Percentiles rank a stretch among this genome's conserved stretches.
Conservation (phyloP, 805 yeast species). For the Metschnikowia rubicola region DNA sequence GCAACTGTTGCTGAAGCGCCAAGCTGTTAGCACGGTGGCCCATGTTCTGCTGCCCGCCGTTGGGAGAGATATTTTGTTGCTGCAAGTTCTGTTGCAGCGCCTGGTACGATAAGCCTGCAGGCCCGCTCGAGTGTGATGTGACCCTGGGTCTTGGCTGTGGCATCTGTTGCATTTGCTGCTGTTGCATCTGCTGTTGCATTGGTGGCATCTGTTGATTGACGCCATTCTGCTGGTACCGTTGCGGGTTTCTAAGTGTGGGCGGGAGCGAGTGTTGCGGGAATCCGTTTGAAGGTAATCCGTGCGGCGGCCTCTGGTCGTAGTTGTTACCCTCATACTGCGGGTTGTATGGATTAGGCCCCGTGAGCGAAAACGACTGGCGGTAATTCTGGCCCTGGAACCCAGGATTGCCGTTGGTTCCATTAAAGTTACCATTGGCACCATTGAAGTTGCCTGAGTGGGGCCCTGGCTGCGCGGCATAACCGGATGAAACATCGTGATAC, state of each 20-base stretch:
- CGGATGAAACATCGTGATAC: constrained; percentile 2
- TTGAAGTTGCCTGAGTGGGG: constrained; percentile 1
- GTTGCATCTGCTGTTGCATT: constrained; percentile 5
- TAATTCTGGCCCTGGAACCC: neutral
- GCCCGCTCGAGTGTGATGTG: constrained; percentile 1
- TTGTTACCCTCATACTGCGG: constrained; percentile 1
- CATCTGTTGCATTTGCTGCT: constrained; percentile 9
- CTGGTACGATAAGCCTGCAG: neutral
- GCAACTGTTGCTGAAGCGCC: constrained; percentile 14
- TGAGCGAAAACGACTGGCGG: constrained; percentile 11
- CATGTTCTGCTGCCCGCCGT: constrained; percentile 9
- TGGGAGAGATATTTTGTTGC: neutral
- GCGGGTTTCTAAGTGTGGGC: constrained; percentile 23
- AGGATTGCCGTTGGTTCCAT: neutral
- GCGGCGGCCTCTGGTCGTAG: constrained; percentile 30
- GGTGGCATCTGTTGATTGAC: constrained; percentile 1
- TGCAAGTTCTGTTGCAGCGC: too few species aligned
- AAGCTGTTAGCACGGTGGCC: constrained; percentile 5
- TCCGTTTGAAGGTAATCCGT: constrained; percentile 31
- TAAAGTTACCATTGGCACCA: neutral
- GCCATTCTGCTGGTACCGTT: constrained; percentile 22
- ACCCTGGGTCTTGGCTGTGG: constrained; percentile 8
- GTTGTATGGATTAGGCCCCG: constrained; percentile 10
- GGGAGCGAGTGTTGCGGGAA: constrained; percentile 24
- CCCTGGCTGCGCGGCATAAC: neutral